These are phyloP conservation scores for Reutealis trisperma DNA, from an alignment of 345 rosid species.

Conservation along the genomic window DNA sequence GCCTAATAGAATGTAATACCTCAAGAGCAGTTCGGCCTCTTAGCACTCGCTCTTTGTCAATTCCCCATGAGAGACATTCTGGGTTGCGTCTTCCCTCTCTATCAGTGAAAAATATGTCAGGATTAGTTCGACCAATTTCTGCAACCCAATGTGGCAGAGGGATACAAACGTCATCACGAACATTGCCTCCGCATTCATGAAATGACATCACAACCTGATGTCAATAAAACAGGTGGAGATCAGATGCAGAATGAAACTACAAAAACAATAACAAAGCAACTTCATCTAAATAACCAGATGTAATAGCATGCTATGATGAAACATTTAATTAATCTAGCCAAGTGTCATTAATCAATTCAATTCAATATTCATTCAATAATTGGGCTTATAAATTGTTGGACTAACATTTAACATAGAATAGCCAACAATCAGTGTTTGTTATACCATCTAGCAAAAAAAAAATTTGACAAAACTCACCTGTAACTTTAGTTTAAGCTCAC, in stretches of 20 bases:
- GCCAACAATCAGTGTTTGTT: not conserved
- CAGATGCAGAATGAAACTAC: slow-evolving; percentile 22
- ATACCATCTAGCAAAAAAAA: slow-evolving; percentile 8
- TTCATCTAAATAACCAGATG: not conserved
- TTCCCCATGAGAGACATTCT: slow-evolving; percentile 98
- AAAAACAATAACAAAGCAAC: slow-evolving; percentile 5
- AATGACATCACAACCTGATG: slow-evolving; percentile 93
- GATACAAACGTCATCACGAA: slow-evolving; percentile 96
- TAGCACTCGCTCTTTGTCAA: slow-evolving; percentile 89
- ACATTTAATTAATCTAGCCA: too few species aligned
- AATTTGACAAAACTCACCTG: slow-evolving; percentile 56
- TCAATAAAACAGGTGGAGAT: slow-evolving; percentile 12
- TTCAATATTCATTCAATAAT: too few species aligned
- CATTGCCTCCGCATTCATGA: slow-evolving; percentile 98
- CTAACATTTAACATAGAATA: too few species aligned
- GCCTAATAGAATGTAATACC: slow-evolving; percentile 43
- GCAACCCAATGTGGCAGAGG: slow-evolving; percentile 99
- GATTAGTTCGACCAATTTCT: slow-evolving; percentile 86
- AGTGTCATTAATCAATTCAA: too few species aligned
- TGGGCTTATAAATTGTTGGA: too few species aligned
- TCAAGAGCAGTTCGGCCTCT: slow-evolving; percentile 93
- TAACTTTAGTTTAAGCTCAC: slow-evolving; percentile 78
- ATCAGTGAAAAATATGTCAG: slow-evolving; percentile 94
- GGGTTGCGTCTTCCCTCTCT: slow-evolving; percentile 95
- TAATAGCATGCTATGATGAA: not conserved